Evolutionary conservation across 2,329 filamentous ascomycete genomes (phyloP), one percentile per base, ranked within the genome.

Genomic region (Westerdykella sp.): DNA sequence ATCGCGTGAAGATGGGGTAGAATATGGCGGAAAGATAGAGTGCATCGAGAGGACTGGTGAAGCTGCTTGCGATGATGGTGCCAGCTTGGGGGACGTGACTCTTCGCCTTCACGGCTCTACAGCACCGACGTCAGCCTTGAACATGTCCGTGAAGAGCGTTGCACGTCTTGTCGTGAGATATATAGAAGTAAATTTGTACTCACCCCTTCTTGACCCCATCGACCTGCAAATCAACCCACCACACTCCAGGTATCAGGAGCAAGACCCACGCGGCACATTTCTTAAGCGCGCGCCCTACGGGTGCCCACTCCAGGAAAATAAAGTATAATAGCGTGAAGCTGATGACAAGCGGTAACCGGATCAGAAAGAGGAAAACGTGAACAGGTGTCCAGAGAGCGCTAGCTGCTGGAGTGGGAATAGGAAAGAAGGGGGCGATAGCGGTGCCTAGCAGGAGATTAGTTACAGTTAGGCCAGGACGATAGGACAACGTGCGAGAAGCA

Each of bases 211-310:
- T 90, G 42, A 98, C 93, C 45, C 91, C 91, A 65, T 98, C 93
- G 53, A 98, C 87, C 67, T 96, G 91, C n/a, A 98, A 74, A 68
- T 98, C 93, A 44, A 96, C 84, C 91, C 91, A 97, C 89, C 90
- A 97, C 45, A 98, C 87, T 22, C 93, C 91, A 0, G 90, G 88
- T 46, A 95, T 85, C 31, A 82, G 85, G 55, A 98, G 79, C 52
- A 97, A 79, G 47, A 81, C 78, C 91, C 93, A 97, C 41, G 97
- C 72, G 39, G 88, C 80, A 11, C 86, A 80, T 70, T 97, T 97
- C 60, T 88, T 88, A 35, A 82, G 70, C 28, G 82, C 60, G 7
- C 77, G 76, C 1, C 80, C 81, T 9, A 85, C 74, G 0, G 89
- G 89, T 12, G 95, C 78, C 77, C 84, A 86, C 70, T 91, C 87